Conservation (phyloP, 2,329 filamentous ascomycete species). For the Aureobasidium lini region DNA sequence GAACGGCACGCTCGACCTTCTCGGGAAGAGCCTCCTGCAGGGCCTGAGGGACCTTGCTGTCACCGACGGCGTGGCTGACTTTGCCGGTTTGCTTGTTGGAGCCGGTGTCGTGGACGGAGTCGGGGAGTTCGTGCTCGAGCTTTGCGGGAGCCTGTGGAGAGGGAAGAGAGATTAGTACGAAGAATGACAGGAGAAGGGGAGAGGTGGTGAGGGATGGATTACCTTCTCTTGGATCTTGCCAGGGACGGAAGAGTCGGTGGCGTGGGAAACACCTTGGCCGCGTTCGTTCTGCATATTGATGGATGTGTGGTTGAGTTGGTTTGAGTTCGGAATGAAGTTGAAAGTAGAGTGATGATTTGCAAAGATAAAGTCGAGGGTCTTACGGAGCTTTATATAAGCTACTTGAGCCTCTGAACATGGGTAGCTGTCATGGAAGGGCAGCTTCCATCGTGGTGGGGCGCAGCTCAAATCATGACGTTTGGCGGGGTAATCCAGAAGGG, state of each 20-base stretch:
- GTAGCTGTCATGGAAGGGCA: neutral
- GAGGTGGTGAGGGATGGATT: neutral
- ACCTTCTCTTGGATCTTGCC: constrained; percentile 33
- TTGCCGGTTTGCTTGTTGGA: constrained; percentile 28
- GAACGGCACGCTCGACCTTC: constrained; percentile 36
- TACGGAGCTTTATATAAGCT: neutral
- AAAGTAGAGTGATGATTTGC: neutral
- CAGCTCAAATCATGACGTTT: constrained; percentile 8
- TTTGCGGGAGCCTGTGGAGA: constrained; percentile 23
- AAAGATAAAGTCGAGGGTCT: neutral
- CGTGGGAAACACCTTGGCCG: constrained; percentile 37
- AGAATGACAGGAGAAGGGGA: neutral
- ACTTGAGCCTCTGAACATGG: neutral
- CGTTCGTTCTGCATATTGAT: constrained; percentile 22
- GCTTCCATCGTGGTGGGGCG: neutral
- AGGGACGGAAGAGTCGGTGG: constrained; percentile 33
- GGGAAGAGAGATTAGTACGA: neutral
- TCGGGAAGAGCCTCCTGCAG: constrained; percentile 39
- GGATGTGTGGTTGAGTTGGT: neutral
- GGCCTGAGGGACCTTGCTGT: constrained; percentile 35
- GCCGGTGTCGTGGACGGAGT: constrained; percentile 33
- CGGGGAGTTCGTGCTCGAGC: constrained; percentile 34
- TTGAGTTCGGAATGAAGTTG: neutral
- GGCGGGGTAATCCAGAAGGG: neutral
- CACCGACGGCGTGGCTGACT: constrained; percentile 34